Base-by-base conservation (phyloP, 2,329 filamentous ascomycete species). In the Teratosphaeriaceae sp. region DNA sequence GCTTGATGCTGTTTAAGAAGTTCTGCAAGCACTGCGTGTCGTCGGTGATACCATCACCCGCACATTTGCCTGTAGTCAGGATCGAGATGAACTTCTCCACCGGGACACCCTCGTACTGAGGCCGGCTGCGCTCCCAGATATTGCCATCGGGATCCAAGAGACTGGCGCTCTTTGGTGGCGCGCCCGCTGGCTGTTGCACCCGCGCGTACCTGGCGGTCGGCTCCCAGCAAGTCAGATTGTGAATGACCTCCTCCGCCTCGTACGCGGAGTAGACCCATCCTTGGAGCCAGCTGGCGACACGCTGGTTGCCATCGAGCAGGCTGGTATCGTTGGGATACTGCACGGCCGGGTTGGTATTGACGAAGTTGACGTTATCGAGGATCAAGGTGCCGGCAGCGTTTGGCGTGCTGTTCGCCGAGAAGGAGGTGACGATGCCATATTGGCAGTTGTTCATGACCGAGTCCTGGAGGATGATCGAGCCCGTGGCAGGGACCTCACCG, bases 341-440 rank as follows among this genome's bases (percentile, higher is more conserved):
- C 42, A 96, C 76, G 23, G 86, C 87, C 20, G 77, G 73, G 12
- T 76, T 39, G 11, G 55, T 73, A 26, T 41, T 81, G 37, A 72
- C 71, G 50, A 95, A 88, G 67, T 94, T 85, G 23, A 92, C 85
- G 54, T 96, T 95, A 67, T 95, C 86, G 11, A 97, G 66, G 51
- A 95, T 76, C 36, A 96, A 74, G 8, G 84, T 85, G 46, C 85
- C 88, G 59, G 88, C 89, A 54, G 84, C 84, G 43, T 74, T 66
- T 16, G 79, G 73, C 44, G 80, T 74, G 42, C 74, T 79, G 41
- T 68, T 66, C 3, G 74, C 66, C 74, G 44, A 86, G 29, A 35
- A 94, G 71, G 38, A 89, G 67, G 87, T 92, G 53, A 79, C 77
- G 56, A 95, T 74, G 52, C 85, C 89, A 44, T 85, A 75, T 2